Conservation (phyloP, 2,329 filamentous ascomycete species). For the Blastomyces silverae region DNA sequence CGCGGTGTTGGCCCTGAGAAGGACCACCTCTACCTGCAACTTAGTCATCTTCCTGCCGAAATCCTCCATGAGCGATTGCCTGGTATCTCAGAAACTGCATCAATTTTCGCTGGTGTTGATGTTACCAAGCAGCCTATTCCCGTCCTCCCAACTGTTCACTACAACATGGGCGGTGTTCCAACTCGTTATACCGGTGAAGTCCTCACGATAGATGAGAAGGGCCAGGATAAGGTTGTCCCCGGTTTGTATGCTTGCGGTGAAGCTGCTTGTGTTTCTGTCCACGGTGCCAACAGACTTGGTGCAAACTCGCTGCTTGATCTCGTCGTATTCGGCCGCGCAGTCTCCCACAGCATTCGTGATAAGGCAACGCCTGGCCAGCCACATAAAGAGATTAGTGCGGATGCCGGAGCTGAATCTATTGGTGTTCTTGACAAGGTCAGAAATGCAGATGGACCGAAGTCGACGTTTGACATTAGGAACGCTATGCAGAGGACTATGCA, state of each 20-base stretch:
- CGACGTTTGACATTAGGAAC: slow-evolving; percentile 77
- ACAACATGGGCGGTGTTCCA: slow-evolving; percentile 99
- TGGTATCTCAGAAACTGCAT: slow-evolving; percentile 96
- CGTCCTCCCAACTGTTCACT: slow-evolving; percentile 93
- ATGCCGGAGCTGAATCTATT: slow-evolving; percentile 84
- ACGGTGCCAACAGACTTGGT: slow-evolving; percentile 94
- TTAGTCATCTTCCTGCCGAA: slow-evolving; percentile 88
- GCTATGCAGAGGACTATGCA: slow-evolving; percentile 99
- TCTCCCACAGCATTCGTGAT: slow-evolving; percentile 94
- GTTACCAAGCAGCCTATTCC: slow-evolving; percentile 96
- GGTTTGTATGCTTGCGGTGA: slow-evolving; percentile 96
- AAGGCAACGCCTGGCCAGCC: slow-evolving; percentile 78
- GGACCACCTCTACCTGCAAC: slow-evolving; percentile 97
- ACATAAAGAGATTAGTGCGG: slow-evolving; percentile 71
- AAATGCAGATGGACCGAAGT: slow-evolving; percentile 75
- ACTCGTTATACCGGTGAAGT: slow-evolving; percentile 97
- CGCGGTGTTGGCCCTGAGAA: slow-evolving; percentile 95
- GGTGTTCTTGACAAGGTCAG: slow-evolving; percentile 77
- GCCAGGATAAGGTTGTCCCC: slow-evolving; percentile 87
- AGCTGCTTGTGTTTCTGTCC: slow-evolving; percentile 94
- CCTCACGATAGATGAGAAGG: slow-evolving; percentile 74
- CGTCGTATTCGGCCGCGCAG: slow-evolving; percentile 94
- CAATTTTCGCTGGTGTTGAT: slow-evolving; percentile 95
- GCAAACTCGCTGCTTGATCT: slow-evolving; percentile 97
- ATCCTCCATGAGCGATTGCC: slow-evolving; percentile 93